Evolutionary conservation across 1,139 yeast species (phyloP), one percentile per base, ranked within the genome.

Genomic region (Hansenula sp.): DNA sequence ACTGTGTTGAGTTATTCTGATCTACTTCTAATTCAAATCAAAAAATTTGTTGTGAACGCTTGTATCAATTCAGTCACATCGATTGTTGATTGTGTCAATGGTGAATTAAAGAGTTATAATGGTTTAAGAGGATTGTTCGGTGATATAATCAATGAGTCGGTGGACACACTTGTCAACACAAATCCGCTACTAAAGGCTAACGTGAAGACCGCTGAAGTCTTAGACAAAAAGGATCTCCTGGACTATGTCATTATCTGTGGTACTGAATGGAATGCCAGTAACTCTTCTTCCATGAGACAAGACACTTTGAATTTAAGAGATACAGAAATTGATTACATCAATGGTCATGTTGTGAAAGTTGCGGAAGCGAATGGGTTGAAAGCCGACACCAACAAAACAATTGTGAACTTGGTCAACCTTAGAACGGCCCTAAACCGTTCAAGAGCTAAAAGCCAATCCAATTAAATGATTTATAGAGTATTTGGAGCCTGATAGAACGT

Each of bases 281-380:
- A 90, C 64, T 79, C 84, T 42, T 81, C 94, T 9, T 87, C 96
- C 2, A 93, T 91, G 98, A 74, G 96, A 55, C 89, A 86, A 52
- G 98, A 91, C 56, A 73, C 85, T 2, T 62, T 77, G 38, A 69
- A 74, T 50, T 68, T 79, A 43, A 72, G 81, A 50, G 71, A 70
- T 24, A 84, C 95, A 0, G 99, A 91, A 59, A 76, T 91, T 28
- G 84, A 83, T 47, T 84, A 76, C 61, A 81, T 91, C 47, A 91
- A 89, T 58, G 96, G 96, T 3, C 82, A 77, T 57, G 70, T 90
- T 15, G 76, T 72, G 6, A 60, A 55, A 13, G 64, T 81, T 46
- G 96, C 68, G 7, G 51, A 59, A 30, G 55, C 51, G 33, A 48
- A 59, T 36, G 56, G 59, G 1, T 37, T 65, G 36, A 55, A 47